A percentile compares a stretch with the other conserved stretches of the same genome.
phyloP scores from a whole-genome alignment of 2,329 filamentous ascomycete species.

The Shiraia bambusicola region DNA sequence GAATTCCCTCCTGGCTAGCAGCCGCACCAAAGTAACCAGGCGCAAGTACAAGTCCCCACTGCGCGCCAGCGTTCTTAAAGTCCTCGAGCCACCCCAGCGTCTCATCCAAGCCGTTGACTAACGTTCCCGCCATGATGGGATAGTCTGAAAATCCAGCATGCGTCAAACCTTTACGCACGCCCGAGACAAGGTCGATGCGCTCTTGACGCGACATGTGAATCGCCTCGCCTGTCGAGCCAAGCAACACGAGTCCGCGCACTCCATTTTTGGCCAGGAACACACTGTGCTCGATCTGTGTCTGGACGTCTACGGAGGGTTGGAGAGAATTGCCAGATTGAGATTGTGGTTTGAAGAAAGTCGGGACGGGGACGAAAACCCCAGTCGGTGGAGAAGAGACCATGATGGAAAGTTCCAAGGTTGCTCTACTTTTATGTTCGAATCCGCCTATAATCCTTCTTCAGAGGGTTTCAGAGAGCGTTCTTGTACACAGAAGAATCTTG shows the following conservation, averaged over 20 bases:
- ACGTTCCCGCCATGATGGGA: slow-evolving; percentile 63
- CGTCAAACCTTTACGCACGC: slow-evolving; percentile 58
- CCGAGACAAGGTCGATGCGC: slow-evolving; percentile 56
- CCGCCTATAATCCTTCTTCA: no score
- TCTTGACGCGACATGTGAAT: slow-evolving; percentile 63
- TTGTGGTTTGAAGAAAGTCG: slow-evolving; percentile 63
- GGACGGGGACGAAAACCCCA: slow-evolving; percentile 50
- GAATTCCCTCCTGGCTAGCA: slow-evolving; percentile 60
- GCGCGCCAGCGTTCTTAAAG: slow-evolving; percentile 59
- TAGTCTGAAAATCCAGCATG: slow-evolving; percentile 59
- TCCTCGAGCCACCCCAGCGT: slow-evolving; percentile 59
- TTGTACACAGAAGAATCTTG: slow-evolving; percentile 13
- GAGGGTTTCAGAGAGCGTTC: no score
- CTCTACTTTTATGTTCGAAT: no score
- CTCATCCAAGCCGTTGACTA: slow-evolving; percentile 64
- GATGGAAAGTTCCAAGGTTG: slow-evolving; percentile 5
- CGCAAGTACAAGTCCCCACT: slow-evolving; percentile 64
- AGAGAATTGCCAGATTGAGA: slow-evolving; percentile 48
- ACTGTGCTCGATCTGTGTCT: slow-evolving; percentile 60
- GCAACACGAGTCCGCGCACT: slow-evolving; percentile 62
- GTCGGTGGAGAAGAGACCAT: slow-evolving; percentile 38
- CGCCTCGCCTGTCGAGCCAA: slow-evolving; percentile 66
- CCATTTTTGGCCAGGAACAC: slow-evolving; percentile 62
- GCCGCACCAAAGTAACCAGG: slow-evolving; percentile 66
- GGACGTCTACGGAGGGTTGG: slow-evolving; percentile 58